Percentiles rank a stretch among this genome's conserved stretches.
Evolutionary conservation across 495 filamentous ascomycete species (phyloP).

Genomic region (Aspergillus heteromorphus): DNA sequence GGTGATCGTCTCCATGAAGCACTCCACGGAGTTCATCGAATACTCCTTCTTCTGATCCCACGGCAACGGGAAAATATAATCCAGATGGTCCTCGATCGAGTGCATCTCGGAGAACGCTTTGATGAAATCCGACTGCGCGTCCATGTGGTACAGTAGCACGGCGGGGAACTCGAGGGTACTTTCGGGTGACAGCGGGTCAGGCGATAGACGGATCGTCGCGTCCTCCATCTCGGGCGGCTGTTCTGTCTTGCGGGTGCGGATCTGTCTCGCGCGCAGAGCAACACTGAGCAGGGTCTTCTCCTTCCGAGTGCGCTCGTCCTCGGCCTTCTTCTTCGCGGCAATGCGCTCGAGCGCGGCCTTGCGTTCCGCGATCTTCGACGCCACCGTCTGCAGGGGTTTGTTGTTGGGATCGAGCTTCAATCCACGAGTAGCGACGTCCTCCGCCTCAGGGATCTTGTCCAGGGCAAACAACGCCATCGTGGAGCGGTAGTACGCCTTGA

Average conservation of each 20-base stretch:
- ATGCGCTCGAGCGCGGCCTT: slow-evolving; percentile 34
- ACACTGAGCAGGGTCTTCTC: slow-evolving; percentile 56
- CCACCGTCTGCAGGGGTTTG: slow-evolving; percentile 49
- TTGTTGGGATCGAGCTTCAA: slow-evolving; percentile 61
- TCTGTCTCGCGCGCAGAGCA: slow-evolving; percentile 70
- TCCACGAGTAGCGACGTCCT: slow-evolving; percentile 67
- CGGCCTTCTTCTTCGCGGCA: slow-evolving; percentile 37
- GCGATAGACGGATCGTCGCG: slow-evolving; percentile 58
- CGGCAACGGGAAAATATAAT: slow-evolving; percentile 74
- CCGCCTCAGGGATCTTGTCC: slow-evolving; percentile 66
- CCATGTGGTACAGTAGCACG: slow-evolving; percentile 76
- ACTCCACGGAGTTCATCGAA: slow-evolving; percentile 60
- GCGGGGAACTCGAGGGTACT: slow-evolving; percentile 69
- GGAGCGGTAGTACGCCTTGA: slow-evolving; percentile 88
- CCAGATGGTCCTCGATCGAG: slow-evolving; percentile 63
- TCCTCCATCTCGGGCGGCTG: slow-evolving; percentile 82
- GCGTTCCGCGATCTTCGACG: slow-evolving; percentile 49
- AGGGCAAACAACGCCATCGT: slow-evolving; percentile 69
- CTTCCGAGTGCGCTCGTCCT: slow-evolving; percentile 47
- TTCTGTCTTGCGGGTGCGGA: slow-evolving; percentile 58
- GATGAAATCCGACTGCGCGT: slow-evolving; percentile 81
- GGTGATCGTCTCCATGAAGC: slow-evolving; percentile 75
- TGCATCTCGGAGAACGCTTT: slow-evolving; percentile 74
- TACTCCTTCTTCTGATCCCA: slow-evolving; percentile 78
- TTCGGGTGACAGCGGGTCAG: slow-evolving; percentile 67